These are phyloP conservation scores for Cinnamomum micranthum DNA, from an alignment of 164 flowering plant species.

Conservation along the genomic window DNA sequence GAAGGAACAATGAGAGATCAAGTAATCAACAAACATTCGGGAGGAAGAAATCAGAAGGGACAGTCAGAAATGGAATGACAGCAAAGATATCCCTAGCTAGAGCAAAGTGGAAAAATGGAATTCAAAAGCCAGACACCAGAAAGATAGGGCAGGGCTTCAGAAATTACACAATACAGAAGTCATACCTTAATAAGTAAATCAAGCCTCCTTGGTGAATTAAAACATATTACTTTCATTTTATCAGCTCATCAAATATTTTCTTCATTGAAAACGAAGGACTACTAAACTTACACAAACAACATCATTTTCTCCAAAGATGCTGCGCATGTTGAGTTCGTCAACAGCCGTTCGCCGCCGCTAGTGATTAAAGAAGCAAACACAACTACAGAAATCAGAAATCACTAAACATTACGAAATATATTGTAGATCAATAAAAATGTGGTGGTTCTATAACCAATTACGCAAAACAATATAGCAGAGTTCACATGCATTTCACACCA, in stretches of 20 bases:
- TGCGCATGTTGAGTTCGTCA: conserved; percentile 98
- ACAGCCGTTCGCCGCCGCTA: conserved; percentile 91
- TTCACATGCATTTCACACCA: no score
- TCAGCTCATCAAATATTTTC: not conserved
- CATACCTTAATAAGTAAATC: not conserved
- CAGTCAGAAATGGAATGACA: no score
- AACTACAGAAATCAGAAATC: not conserved
- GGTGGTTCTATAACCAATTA: not conserved
- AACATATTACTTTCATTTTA: not conserved
- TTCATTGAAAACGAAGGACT: not conserved
- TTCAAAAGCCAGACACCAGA: no score
- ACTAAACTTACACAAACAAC: conserved; percentile 78
- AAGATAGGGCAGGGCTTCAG: no score
- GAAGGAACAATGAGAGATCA: no score
- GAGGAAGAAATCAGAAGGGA: no score
- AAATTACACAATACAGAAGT: not conserved
- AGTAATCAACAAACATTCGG: no score
- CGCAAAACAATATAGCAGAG: not conserved
- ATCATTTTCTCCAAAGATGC: conserved; percentile 88
- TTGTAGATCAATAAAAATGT: not conserved
- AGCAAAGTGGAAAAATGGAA: no score
- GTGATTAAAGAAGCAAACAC: conserved; percentile 17
- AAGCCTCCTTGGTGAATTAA: not conserved
- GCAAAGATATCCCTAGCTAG: no score
- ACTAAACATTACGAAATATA: not conserved